Percentiles rank a stretch among this genome's conserved stretches.
Evolutionary conservation across 768 basidiomycete species (phyloP).

Genomic region (Agaricus bisporus): DNA sequence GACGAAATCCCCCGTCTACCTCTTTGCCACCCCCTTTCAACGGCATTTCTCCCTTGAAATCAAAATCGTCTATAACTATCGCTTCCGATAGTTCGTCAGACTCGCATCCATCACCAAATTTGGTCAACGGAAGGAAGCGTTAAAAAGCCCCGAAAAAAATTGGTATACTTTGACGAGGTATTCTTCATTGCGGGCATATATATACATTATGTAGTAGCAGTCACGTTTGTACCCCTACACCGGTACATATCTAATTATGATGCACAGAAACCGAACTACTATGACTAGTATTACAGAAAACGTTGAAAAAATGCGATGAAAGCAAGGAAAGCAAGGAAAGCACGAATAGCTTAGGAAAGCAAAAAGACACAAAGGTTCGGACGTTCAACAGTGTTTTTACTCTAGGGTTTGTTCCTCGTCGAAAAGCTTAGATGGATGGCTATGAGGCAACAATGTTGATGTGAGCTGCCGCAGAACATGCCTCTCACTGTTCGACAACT

Average conservation of each 20-base stretch:
- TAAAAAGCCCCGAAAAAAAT: conserved; percentile 39
- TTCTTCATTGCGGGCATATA: background rate
- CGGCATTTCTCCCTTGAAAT: background rate
- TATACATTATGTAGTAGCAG: conserved; percentile 9
- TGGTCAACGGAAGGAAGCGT: conserved; percentile 45
- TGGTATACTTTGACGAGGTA: conserved; percentile 16
- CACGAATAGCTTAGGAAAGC: background rate
- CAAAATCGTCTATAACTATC: background rate
- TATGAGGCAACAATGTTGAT: conserved; percentile 4
- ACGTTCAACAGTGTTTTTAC: background rate
- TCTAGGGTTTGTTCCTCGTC: conserved; percentile 8
- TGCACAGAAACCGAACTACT: background rate
- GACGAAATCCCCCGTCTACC: background rate
- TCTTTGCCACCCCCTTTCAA: background rate
- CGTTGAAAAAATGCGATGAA: background rate
- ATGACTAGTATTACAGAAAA: background rate
- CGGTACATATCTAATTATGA: conserved; percentile 9
- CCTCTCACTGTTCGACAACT: background rate
- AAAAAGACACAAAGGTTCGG: background rate
- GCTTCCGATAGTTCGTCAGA: conserved; percentile 10
- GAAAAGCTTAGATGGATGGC: conserved; percentile 7
- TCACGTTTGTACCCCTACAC: conserved; percentile 5
- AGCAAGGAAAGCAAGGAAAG: conserved; percentile 7
- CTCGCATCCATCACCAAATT: conserved; percentile 14
- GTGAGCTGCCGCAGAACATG: conserved; percentile 6